Evolutionary conservation across 257 asterid species (phyloP).

Genomic region (Nyctanthes arbortristis): DNA sequence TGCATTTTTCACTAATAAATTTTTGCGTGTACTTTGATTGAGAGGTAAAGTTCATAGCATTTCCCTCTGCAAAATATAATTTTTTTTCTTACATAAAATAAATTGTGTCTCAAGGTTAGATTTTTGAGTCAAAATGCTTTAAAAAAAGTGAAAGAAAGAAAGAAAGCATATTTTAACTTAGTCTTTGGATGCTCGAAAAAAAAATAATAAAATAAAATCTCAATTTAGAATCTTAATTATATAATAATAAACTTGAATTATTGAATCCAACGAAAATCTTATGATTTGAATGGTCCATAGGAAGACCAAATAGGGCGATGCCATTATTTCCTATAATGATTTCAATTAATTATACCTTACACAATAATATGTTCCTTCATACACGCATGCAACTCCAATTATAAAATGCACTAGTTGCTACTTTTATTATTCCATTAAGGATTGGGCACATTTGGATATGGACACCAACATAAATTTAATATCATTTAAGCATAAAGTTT

Average conservation of each 20-base stretch:
- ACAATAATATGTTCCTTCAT: not conserved
- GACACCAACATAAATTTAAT: not conserved
- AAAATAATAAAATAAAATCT: not conserved
- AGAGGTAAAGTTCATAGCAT: too few species aligned
- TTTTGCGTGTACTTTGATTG: too few species aligned
- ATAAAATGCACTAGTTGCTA: not conserved
- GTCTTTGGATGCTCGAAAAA: too few species aligned
- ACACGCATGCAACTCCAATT: not conserved
- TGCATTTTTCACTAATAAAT: too few species aligned
- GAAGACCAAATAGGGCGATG: not conserved
- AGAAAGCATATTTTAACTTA: too few species aligned
- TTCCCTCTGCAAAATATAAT: too few species aligned
- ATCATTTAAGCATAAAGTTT: not conserved
- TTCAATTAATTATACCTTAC: not conserved
- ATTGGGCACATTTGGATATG: not conserved
- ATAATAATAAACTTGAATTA: not conserved
- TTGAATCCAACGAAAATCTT: not conserved
- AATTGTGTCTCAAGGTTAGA: too few species aligned
- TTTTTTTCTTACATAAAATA: too few species aligned
- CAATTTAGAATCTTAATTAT: not conserved
- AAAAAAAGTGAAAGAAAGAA: too few species aligned
- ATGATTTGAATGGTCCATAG: not conserved
- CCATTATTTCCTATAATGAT: not conserved
- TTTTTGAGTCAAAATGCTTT: too few species aligned
- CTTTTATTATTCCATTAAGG: not conserved